These are phyloP conservation scores for Chrysanthemum lavandulifolium DNA, from an alignment of 129 eudicot genomes.

Conservation along the genomic window DNA sequence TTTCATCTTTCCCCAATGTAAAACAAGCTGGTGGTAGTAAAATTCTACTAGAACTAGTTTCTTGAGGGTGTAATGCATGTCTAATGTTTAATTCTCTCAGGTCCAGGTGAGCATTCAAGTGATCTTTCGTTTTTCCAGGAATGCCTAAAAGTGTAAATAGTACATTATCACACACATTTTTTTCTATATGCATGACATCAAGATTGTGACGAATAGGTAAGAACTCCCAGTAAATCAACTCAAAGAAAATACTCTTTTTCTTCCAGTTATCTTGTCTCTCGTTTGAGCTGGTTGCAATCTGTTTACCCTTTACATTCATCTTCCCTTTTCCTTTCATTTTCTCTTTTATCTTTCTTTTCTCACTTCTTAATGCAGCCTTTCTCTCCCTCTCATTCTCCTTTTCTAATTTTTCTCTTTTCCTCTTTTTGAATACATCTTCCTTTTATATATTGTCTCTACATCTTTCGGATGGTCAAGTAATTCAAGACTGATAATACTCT, in stretches of 20 bases:
- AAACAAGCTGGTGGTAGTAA: conserved; percentile 5
- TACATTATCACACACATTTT: conserved; percentile 16
- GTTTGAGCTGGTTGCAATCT: too few relatives aligned
- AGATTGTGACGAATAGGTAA: conserved; percentile 1
- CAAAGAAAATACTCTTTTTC: conserved; percentile 20
- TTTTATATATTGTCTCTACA: conserved; percentile 9
- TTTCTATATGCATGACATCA: conserved; percentile 16
- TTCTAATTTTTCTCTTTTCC: conserved; percentile 5
- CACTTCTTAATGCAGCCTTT: too few relatives aligned
- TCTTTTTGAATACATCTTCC: conserved; percentile 6
- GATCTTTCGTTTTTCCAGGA: conserved; percentile 1
- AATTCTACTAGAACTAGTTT: background rate
- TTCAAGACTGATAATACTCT: background rate
- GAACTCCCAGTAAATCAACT: conserved; percentile 22
- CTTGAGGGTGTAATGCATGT: conserved; percentile 1
- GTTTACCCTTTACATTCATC: too few relatives aligned
- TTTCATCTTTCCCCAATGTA: conserved; percentile 8
- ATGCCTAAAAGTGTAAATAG: background rate
- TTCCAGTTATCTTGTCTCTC: conserved; percentile 10
- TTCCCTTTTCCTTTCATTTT: too few relatives aligned
- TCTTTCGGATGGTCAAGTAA: conserved; percentile 9
- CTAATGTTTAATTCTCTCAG: conserved; percentile 9
- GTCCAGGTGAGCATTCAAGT: conserved; percentile 17
- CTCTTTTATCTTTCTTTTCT: too few relatives aligned
- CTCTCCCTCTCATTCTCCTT: conserved; percentile 7